A percentile compares a stretch with the other conserved stretches of the same genome.
Evolutionary conservation across 139 green algal genomes (phyloP).

Genomic region (Astrephomene gubernaculifera): DNA sequence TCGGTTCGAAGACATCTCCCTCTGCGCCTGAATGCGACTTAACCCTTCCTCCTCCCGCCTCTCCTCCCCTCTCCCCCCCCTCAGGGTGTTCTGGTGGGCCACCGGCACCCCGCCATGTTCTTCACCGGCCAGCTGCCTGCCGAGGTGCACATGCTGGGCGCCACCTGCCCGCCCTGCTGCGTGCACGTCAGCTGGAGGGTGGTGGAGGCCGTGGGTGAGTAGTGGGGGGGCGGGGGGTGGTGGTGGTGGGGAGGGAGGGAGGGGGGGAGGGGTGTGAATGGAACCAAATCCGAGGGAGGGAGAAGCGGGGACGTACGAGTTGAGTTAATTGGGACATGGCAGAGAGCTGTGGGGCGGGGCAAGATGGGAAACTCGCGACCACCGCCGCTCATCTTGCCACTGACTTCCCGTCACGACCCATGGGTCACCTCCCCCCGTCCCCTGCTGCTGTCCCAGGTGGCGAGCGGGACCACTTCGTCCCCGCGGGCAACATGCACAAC

Average conservation of each 20-base stretch:
- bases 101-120: conserved; percentile 39
- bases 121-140: conserved; percentile 44
- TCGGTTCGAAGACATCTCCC: no score
- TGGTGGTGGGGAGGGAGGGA: not conserved
- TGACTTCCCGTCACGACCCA: no score
- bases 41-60: not conserved
- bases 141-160: conserved; percentile 33
- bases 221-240: not conserved
- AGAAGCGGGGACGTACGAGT: no score
- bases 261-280: no score
- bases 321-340: no score
- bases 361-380: no score
- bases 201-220: conserved; percentile 30
- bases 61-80: not conserved
- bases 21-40: no score
- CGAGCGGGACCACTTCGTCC: conserved; percentile 25
- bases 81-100: conserved; percentile 50
- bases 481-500: conserved; percentile 6
- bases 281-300: no score
- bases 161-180: conserved; percentile 45
- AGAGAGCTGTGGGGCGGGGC: no score
- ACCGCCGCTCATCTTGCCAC: no score
- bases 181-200: conserved; percentile 24
- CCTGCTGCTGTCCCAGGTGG: not conserved
- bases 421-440: no score